A percentile compares a stretch with the other conserved stretches of the same genome.
phyloP scores from a whole-genome alignment of 805 yeast species.

The Monosporozyma yasuniensis region DNA sequence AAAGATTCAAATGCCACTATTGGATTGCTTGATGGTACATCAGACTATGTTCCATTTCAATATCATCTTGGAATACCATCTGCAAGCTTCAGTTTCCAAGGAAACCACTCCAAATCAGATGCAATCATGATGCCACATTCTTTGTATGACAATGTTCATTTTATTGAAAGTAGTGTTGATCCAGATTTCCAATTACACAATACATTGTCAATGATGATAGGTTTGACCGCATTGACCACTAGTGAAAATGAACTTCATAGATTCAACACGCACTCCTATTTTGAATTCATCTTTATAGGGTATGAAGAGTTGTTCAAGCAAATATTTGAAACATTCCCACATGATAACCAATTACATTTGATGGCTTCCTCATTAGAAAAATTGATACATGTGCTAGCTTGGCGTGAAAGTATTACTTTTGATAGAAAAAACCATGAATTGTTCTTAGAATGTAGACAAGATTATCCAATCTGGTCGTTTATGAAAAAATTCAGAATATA shows the following conservation, averaged over 20 bases:
- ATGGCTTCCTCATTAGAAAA: conserved; percentile 8
- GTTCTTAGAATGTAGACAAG: conserved; percentile 45
- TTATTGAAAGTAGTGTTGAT: conserved; percentile 47
- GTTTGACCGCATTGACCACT: conserved; percentile 44
- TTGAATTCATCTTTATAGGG: conserved; percentile 33
- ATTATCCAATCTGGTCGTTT: conserved; percentile 70
- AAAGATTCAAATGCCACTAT: conserved; percentile 32
- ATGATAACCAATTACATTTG: conserved; percentile 12
- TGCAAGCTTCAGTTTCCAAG: conserved; percentile 39
- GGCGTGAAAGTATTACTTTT: conserved; percentile 31
- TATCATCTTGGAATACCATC: conserved; percentile 62
- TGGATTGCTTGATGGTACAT: conserved; percentile 38
- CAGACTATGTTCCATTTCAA: conserved; percentile 54
- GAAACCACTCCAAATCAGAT: conserved; percentile 29
- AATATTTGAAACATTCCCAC: conserved; percentile 19
- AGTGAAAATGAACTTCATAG: conserved; percentile 50
- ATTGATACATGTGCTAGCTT: conserved; percentile 5
- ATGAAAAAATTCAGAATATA: conserved; percentile 51
- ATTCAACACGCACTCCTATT: conserved; percentile 40
- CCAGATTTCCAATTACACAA: conserved; percentile 46
- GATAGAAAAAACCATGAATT: conserved; percentile 42
- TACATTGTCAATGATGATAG: conserved; percentile 49
- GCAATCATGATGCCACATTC: conserved; percentile 53
- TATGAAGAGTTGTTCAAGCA: conserved; percentile 23
- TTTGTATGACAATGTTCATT: conserved; percentile 46